Percentiles rank a stretch among this genome's conserved stretches.
These are phyloP conservation scores for Leishmania martiniquensis DNA, from an alignment of 208 protist species.

Conservation along the genomic window DNA sequence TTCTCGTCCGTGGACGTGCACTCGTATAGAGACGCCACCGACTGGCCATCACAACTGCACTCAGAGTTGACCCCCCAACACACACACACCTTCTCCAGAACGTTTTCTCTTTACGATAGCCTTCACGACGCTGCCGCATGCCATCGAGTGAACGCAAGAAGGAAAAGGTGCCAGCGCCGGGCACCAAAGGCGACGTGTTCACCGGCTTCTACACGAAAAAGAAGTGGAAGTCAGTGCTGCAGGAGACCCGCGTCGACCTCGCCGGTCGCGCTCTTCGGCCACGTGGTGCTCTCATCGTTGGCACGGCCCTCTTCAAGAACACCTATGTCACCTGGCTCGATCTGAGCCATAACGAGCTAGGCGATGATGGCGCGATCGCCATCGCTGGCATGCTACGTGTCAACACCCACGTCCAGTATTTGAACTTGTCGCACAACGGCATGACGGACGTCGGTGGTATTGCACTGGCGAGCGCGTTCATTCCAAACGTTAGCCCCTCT, in stretches of 20 bases:
- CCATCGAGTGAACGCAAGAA: conserved; percentile 12
- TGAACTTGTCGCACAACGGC: conserved; percentile 81
- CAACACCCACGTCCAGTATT: conserved; percentile 62
- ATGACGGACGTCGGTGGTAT: conserved; percentile 88
- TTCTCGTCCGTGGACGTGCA: background rate
- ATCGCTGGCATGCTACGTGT: conserved; percentile 67
- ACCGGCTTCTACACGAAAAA: conserved; percentile 82
- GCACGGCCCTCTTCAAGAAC: conserved; percentile 70
- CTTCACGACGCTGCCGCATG: background rate
- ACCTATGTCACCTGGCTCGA: conserved; percentile 59
- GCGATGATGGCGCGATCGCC: conserved; percentile 73
- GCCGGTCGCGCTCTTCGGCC: conserved; percentile 57
- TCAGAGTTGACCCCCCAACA: background rate
- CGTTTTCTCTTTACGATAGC: no score
- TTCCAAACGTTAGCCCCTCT: conserved; percentile 77
- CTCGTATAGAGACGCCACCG: background rate
- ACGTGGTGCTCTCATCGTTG: conserved; percentile 73
- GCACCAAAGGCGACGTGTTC: conserved; percentile 68
- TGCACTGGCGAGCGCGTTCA: conserved; percentile 83
- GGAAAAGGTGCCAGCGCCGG: conserved; percentile 81
- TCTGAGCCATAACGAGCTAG: conserved; percentile 72
- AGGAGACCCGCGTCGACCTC: conserved; percentile 54
- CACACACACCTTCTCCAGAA: background rate
- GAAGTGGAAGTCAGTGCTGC: conserved; percentile 69
- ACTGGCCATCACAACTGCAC: background rate